Base-by-base conservation (phyloP, 2,329 filamentous ascomycete species). In the Elsinoe ampelina region DNA sequence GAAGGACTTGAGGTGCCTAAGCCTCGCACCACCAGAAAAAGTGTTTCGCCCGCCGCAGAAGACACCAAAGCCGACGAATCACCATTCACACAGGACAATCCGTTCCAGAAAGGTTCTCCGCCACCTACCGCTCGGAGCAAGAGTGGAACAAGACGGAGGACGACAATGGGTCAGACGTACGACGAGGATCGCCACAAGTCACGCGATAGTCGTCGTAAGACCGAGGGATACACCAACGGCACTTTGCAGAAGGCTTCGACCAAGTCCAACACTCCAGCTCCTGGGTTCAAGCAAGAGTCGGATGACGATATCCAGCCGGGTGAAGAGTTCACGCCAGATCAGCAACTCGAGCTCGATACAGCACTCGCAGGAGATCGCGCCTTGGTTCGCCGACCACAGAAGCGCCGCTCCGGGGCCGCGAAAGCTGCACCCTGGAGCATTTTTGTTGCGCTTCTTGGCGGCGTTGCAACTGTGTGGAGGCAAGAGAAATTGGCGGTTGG, bases 401-500 rank as follows among this genome's bases (percentile, higher is more conserved):
- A 42, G 22, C 55, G 54, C 19, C 55, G 41, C 11, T 58, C 59
- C 5, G 58, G 74, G 5, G 75, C 77, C 20, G 72, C 84, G 32
- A 80, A 80, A 58, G 82, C 82, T 0, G 85, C 89, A 13, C 76
- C 92, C 2, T 82, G 83, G 68, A 81, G 90, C 5, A 76, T 96
- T 1, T 68, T 92, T 2, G 68, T 87, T 17, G 84, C 86, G 0
- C 72, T 93, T 8, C 70, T 93, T 5, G 80, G 80, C 32, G 83
- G 85, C 0, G 89, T 95, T 61, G 86, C 79, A 30, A 81, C 81
- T 7, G 93, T 91, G 81, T 98, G 91, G 75, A 80, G 92, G 50
- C 89, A 95, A 68, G 93, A 98, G 72, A 97, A 97, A 77, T 76
- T 95, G n/a, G 86, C 89, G 13, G 89, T 97, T 17, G 93, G 95